phyloP scores from a whole-genome alignment of 257 asterid genomes.

The Capsicum rhomboideum region DNA sequence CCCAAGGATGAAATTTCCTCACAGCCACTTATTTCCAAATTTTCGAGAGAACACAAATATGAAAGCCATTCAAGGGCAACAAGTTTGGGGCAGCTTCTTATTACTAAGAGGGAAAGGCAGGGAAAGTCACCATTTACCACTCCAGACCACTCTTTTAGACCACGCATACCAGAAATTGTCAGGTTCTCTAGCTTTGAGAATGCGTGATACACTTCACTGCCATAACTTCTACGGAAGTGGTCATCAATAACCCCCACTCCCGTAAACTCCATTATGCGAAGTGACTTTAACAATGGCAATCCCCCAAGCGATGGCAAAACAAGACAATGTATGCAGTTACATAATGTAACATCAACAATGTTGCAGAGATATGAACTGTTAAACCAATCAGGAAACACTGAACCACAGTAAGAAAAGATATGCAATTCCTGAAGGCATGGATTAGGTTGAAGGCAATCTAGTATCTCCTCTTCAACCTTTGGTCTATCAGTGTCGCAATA shows the following conservation, averaged over 20 bases:
- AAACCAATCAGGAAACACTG: slow-evolving; percentile 38
- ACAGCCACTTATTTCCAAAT: slow-evolving; percentile 28
- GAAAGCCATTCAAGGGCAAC: slow-evolving; percentile 21
- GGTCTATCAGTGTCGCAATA: background rate
- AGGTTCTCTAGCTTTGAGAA: slow-evolving; percentile 34
- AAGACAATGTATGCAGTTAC: slow-evolving; percentile 35
- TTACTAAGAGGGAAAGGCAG: slow-evolving; percentile 15
- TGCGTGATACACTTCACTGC: background rate
- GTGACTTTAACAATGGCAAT: slow-evolving; percentile 30
- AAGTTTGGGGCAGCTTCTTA: slow-evolving; percentile 34
- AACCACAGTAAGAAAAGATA: slow-evolving; percentile 24
- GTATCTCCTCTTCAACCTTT: slow-evolving; percentile 9
- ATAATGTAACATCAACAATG: slow-evolving; percentile 22
- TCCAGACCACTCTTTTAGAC: slow-evolving; percentile 34
- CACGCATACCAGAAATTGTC: slow-evolving; percentile 24
- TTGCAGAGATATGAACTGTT: slow-evolving; percentile 25
- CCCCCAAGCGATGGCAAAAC: slow-evolving; percentile 35
- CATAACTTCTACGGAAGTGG: slow-evolving; percentile 13
- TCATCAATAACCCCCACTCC: slow-evolving; percentile 16
- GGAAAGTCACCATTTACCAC: slow-evolving; percentile 31
- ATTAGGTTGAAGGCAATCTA: slow-evolving; percentile 40
- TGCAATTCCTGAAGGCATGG: slow-evolving; percentile 25
- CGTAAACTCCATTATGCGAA: slow-evolving; percentile 17
- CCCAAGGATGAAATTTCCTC: slow-evolving; percentile 20
- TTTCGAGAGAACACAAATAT: slow-evolving; percentile 13